These are phyloP conservation scores for Citeromyces nyonsensis DNA, from an alignment of 805 yeast species.

Conservation along the genomic window DNA sequence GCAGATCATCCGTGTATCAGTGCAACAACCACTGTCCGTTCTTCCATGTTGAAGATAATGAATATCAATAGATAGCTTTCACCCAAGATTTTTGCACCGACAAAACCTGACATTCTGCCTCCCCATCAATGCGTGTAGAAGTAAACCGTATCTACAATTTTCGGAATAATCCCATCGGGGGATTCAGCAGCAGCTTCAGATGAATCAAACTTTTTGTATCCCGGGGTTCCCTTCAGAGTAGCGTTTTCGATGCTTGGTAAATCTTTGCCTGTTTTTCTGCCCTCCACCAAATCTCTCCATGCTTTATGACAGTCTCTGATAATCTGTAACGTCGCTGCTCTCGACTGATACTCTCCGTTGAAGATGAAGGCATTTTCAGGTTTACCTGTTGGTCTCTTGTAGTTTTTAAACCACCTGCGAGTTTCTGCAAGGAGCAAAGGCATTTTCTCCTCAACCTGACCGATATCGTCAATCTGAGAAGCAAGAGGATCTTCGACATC, in stretches of 20 bases:
- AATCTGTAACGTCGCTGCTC: conserved; percentile 39
- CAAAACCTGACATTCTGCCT: too few relatives aligned
- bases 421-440: conserved; percentile 63
- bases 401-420: conserved; percentile 68
- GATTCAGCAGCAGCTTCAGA: too few relatives aligned
- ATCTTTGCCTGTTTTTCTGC: conserved; percentile 13
- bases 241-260: conserved; percentile 21
- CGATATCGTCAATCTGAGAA: conserved; percentile 37
- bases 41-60: too few relatives aligned
- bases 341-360: conserved; percentile 48
- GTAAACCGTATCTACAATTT: too few relatives aligned
- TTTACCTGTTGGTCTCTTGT: conserved; percentile 75
- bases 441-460: conserved; percentile 50
- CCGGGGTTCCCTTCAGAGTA: conserved; percentile 16
- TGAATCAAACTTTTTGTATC: conserved; percentile 9
- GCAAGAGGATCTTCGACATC: conserved; percentile 55
- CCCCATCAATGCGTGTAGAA: too few relatives aligned
- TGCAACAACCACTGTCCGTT: too few relatives aligned
- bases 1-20: too few relatives aligned
- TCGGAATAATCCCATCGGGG: too few relatives aligned
- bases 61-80: too few relatives aligned
- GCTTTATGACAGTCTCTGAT: conserved; percentile 50
- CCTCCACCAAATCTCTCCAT: conserved; percentile 45
- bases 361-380: conserved; percentile 64
- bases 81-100: too few relatives aligned